A percentile compares a stretch with the other conserved stretches of the same genome.
Evolutionary conservation across 1,284 basidiomycete species (phyloP).

Genomic region (Ustilago trichophora): DNA sequence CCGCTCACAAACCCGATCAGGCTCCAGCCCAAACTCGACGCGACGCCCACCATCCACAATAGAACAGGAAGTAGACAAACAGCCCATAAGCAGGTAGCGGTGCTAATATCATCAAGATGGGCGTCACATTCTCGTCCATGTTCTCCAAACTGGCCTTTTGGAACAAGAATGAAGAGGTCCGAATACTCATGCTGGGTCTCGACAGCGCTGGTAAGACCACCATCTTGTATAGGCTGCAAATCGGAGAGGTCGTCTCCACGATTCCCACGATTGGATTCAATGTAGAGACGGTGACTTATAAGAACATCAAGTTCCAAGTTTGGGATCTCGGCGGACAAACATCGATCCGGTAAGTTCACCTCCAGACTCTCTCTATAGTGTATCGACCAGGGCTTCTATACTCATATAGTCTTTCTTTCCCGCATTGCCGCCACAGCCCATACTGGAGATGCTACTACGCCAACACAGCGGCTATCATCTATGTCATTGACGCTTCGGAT

Average conservation of each 20-base stretch:
- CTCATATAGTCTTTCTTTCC: too few species aligned
- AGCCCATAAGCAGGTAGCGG: too few species aligned
- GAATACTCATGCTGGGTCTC: conserved; percentile 69
- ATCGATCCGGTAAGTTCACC: conserved; percentile 82
- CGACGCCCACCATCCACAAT: too few species aligned
- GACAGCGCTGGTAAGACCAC: conserved; percentile 72
- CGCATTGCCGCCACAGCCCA: conserved; percentile 75
- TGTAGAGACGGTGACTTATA: conserved; percentile 97
- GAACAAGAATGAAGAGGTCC: conserved; percentile 67
- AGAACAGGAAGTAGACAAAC: too few species aligned
- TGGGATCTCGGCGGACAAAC: conserved; percentile 94
- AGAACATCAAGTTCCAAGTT: conserved; percentile 96
- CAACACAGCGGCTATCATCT: conserved; percentile 73
- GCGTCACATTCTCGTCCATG: conserved; percentile 68
- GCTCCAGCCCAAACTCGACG: too few species aligned
- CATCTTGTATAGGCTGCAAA: conserved; percentile 92
- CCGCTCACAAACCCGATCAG: too few species aligned
- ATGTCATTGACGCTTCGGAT: conserved; percentile 87
- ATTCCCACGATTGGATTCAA: conserved; percentile 99
- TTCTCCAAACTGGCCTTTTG: conserved; percentile 67
- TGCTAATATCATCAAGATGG: conserved; percentile 63
- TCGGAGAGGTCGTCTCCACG: conserved; percentile 98
- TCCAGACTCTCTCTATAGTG: too few species aligned
- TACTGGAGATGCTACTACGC: conserved; percentile 99
- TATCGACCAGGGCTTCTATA: too few species aligned